phyloP scores from a whole-genome alignment of 306 rosid species.

The Vigna hirtella region DNA sequence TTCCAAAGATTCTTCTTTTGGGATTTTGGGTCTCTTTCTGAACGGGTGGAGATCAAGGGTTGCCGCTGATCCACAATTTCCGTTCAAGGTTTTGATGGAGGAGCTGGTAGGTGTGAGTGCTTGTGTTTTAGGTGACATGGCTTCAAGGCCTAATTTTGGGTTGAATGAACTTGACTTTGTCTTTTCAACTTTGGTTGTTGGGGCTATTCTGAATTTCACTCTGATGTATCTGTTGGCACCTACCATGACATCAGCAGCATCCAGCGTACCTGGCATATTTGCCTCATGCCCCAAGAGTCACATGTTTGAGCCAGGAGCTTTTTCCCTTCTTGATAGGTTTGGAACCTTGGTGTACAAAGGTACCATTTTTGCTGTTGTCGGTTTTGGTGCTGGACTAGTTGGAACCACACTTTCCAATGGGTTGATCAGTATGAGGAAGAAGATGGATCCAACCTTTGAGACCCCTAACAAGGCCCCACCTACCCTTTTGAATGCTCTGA shows the following conservation, averaged over 20 bases:
- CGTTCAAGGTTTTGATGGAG: constrained; percentile 96
- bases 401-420: constrained; percentile 91
- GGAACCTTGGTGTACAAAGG: constrained; percentile 90
- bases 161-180: constrained; percentile 97
- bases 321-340: constrained; percentile 54
- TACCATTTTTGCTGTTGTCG: constrained; percentile 74
- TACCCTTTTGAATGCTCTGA: constrained; percentile 73
- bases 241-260: constrained; percentile 57
- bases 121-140: constrained; percentile 96
- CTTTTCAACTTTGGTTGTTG: constrained; percentile 95
- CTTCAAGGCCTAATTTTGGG: constrained; percentile 95
- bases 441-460: constrained; percentile 86
- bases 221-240: constrained; percentile 96
- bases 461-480: constrained; percentile 92
- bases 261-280: constrained; percentile 66
- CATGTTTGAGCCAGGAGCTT: constrained; percentile 92
- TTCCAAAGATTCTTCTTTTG: constrained; percentile 54
- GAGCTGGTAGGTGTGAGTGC: constrained; percentile 89
- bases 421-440: constrained; percentile 76
- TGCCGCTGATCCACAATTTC: constrained; percentile 96
- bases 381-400: constrained; percentile 79
- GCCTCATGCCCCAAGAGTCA: constrained; percentile 83
- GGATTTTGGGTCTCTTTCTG: constrained; percentile 68
- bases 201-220: constrained; percentile 86
- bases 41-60: constrained; percentile 95